Base-by-base conservation (phyloP, 2,329 filamentous ascomycete genomes). In the Fusarium protoensiforme region DNA sequence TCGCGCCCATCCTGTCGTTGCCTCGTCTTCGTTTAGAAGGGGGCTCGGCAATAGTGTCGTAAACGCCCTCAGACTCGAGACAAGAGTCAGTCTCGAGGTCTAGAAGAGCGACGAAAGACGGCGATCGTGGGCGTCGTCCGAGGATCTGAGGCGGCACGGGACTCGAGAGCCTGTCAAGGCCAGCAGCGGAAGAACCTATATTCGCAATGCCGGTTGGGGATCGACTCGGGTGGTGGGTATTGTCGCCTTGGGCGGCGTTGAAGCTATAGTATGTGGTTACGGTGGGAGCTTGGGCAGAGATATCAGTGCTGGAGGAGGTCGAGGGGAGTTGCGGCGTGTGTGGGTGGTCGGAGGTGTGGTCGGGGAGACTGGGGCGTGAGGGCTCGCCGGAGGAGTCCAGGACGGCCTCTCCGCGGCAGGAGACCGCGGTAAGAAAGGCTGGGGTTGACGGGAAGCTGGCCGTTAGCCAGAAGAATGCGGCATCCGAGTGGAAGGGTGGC, bases 1-100 rank as follows among this genome's bases (percentile, higher is more conserved):
- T 86, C 82, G 92, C 89, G 72, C 88, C 85, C 84, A 90, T 87
- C 91, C 93, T 94, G 81, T 83, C 79, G 73, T 84, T 83, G 81
- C 88, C 88, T 81, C 91, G 89, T 84, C 92, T 92, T 78, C 85
- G 83, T 77, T 86, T 85, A 58, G 82, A 78, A 57, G 80, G 78
- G 58, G 73, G 77, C 57, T 74, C 68, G 43, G 41, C 27, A 43
- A 39, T 64, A 58, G 31, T 54, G 24, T 69, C 53, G 61, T 64
- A 54, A 75, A 72, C 60, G 68, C 71, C 75, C 68, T 67, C 77
- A 61, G 73, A 69, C 60, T 67, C 54, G 39, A 60, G 71, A 65
- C 69, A 61, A 65, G 62, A 67, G 65, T 81, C 79, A 71, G 77
- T 76, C 66, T 78, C 79, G 74, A 81, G 80, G 70, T 85, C 75